Evolutionary conservation across 1,139 yeast species (phyloP), one percentile per base, ranked within the genome.

Genomic region (Hanseniaspora uvarum): DNA sequence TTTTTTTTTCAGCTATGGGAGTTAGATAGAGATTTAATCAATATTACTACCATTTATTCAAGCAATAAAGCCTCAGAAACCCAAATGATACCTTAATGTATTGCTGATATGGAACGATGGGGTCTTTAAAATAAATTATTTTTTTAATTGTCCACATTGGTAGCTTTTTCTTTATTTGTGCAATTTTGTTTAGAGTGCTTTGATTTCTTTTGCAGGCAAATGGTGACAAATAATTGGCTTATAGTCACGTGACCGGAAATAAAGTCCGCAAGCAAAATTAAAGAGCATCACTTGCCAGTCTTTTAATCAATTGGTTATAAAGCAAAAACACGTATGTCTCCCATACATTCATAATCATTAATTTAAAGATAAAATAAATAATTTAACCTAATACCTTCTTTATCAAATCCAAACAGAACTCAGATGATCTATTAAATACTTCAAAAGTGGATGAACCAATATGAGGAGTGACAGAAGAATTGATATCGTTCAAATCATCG

Each of bases 401-500:
- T 12, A 50, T 50, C 14, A 50, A 43, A 16, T 43, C 16, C 12
- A 53, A 36, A 23, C 55, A 53, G 34, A 43, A 53, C 34, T 53
- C 55, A 21, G 52, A 40, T 11, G 55, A 48, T 44, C 47, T 43
- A 18, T 77, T 73, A 65, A 67, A 74, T 28, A 75, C 69, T 44
- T 77, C 77, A 36, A 69, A 68, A 0, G 94, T 82, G 0, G 87
- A 78, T 26, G 89, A 81, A 0, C 88, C 95, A 52, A 84, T 66
- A 65, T 86, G 95, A 6, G 95, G 95, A 12, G 89, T 81, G 49
- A 83, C 67, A 0, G 80, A 68, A 16, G 81, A 83, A 40, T 83
- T 83, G 53, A 76, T 72, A 59, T 86, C 72, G 4, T 67, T 66
- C 28, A 75, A 56, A 14, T 54, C 37, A 33, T 45, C 51, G 44